Base-by-base conservation (phyloP, 1,284 basidiomycete genomes). In the Ceratobasidium sp. region DNA sequence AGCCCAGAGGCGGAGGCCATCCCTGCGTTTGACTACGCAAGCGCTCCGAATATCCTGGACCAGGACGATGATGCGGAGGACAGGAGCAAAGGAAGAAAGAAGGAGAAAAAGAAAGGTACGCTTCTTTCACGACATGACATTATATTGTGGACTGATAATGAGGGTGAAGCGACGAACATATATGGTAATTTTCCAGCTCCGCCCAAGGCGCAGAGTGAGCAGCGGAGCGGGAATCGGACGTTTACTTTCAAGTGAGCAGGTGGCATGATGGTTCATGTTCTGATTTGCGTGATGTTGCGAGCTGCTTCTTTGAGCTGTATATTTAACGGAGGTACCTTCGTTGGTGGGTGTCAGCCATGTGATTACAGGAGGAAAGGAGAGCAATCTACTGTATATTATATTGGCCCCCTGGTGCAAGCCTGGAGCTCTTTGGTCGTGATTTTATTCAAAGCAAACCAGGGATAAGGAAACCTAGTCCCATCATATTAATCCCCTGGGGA, bases 11-110 rank as follows among this genome's bases (percentile, higher is more conserved):
- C 78, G 13, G 76, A 77, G 43, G 81, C 82, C 34, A 82, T 84
- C 54, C 86, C 86, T 59, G 84, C 84, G 48, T 96, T 95, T 80
- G 93, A 95, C 82, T 96, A 95, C 80, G 82, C 86, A 1, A 82
- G 85, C 4, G 88, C 87, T 51, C 88, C 92, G 11, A 95, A 94
- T 80, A 87, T 96, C 73, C 83, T 97, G 76, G 95, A 97, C 79
- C 86, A 88, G 53, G 76, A 66, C 11, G 29, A 34, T 24, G 74
- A 62, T 14, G 66, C 81, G 79, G 78, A 83, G 80, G 77, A 83
- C 83, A 29, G 16, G 13, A n/a, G 22, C 5, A 39, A 13, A 3
- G 46, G 68, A 2, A 72, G 77, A 87, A 85, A 80, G 88, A 85
- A 84, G 78, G 88, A 84, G 79, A 83, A 84, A 76, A 84, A 82